phyloP scores from a whole-genome alignment of 306 rosid species.

The Psophocarpus tetragonolobus region DNA sequence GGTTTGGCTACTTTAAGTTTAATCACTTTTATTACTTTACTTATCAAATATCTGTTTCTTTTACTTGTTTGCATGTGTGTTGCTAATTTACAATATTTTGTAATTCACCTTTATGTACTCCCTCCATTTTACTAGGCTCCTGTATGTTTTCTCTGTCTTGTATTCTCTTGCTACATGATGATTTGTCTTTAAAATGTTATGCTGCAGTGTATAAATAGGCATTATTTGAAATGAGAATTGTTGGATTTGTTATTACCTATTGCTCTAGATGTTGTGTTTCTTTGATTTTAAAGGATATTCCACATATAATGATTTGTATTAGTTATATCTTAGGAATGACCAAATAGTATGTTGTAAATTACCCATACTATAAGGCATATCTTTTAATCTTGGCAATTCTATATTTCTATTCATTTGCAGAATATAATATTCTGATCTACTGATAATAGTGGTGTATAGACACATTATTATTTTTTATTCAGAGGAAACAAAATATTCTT shows the following conservation, averaged over 20 bases:
- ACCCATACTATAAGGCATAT: conserved; percentile 24
- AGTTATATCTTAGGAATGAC: neutral
- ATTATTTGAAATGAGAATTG: neutral
- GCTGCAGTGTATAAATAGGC: neutral
- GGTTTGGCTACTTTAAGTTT: conserved; percentile 65
- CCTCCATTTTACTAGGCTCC: neutral
- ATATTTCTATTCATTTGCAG: neutral
- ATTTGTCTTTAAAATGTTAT: neutral
- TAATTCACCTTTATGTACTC: neutral
- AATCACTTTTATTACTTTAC: conserved; percentile 26
- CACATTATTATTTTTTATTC: too few species aligned
- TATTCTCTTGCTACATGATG: neutral
- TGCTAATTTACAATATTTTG: neutral
- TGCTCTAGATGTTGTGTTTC: neutral
- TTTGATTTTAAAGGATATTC: neutral
- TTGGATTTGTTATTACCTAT: neutral
- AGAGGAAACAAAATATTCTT: too few species aligned
- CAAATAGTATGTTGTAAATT: neutral
- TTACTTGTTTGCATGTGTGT: conserved; percentile 14
- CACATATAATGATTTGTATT: neutral
- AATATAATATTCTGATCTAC: too few species aligned
- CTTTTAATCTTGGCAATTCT: neutral
- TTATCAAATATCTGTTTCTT: neutral
- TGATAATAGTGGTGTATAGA: too few species aligned
- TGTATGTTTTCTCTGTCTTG: neutral